These are phyloP conservation scores for Colletotrichum filicis DNA, from an alignment of 2,329 filamentous ascomycete genomes.

Conservation along the genomic window DNA sequence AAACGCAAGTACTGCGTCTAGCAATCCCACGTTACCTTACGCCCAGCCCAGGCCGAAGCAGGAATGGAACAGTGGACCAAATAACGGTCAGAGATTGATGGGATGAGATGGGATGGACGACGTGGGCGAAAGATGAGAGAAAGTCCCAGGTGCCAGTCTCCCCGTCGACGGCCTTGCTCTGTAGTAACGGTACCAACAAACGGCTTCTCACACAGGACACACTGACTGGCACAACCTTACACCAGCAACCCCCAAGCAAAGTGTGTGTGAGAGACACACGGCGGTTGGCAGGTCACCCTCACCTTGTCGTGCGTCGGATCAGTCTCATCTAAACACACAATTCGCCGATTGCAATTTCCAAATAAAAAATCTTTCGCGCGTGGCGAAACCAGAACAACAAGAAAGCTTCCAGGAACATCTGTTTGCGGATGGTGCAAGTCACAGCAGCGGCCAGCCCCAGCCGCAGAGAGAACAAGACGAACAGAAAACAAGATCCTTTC, in stretches of 20 bases:
- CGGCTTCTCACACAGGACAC: slow-evolving; percentile 13
- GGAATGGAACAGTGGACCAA: slow-evolving; percentile 17
- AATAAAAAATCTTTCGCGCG: background rate
- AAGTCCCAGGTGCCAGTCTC: background rate
- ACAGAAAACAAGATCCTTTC: background rate
- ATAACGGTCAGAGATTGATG: slow-evolving; percentile 19
- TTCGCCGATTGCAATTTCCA: background rate
- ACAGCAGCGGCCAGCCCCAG: background rate
- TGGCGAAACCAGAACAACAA: background rate
- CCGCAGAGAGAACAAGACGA: background rate
- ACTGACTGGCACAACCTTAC: slow-evolving; percentile 27
- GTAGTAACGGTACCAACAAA: background rate
- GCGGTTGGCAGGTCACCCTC: slow-evolving; percentile 28
- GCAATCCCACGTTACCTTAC: slow-evolving; percentile 22
- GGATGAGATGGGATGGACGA: slow-evolving; percentile 29
- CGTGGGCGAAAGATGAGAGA: background rate
- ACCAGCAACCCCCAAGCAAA: background rate
- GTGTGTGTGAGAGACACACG: background rate
- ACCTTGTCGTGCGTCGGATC: slow-evolving; percentile 14
- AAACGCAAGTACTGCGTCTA: slow-evolving; percentile 1
- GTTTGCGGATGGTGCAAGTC: slow-evolving; percentile 25
- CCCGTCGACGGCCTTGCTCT: background rate
- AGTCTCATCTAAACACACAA: slow-evolving; percentile 20
- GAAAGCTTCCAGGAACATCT: background rate
- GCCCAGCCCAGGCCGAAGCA: slow-evolving; percentile 28